phyloP scores from a whole-genome alignment of 352 stramenopile genomes.

The Phytopythium chamaehyphon region DNA sequence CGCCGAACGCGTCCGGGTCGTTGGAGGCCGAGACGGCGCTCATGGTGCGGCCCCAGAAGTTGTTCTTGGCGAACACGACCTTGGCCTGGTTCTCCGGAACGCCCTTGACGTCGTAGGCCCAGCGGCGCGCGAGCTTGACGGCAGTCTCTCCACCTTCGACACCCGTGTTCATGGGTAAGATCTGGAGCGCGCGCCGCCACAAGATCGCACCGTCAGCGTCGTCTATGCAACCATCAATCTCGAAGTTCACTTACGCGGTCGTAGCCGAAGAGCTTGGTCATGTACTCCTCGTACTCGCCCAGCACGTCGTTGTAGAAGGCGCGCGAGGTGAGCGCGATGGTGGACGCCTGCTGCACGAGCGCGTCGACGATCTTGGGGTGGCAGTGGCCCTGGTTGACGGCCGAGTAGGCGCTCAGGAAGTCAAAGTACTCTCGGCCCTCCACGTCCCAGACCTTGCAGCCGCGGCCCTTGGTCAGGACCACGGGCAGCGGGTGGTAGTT shows the following conservation, averaged over 20 bases:
- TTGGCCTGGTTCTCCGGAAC: conserved; percentile 89
- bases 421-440: conserved; percentile 98
- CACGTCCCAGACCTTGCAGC: conserved; percentile 96
- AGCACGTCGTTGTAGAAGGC: conserved; percentile 99
- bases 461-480: conserved; percentile 89
- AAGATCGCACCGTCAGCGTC: background rate
- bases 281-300: conserved; percentile 96
- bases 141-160: conserved; percentile 99
- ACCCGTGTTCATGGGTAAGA: conserved; percentile 99
- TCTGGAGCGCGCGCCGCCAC: conserved; percentile 21
- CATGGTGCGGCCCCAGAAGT: conserved; percentile 99
- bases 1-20: conserved; percentile 81
- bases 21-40: conserved; percentile 95
- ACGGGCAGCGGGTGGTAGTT: conserved; percentile 99
- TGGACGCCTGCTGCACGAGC: conserved; percentile 92
- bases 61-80: conserved; percentile 97
- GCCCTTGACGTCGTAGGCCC: conserved; percentile 98
- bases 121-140: conserved; percentile 95
- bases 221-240: conserved; percentile 1
- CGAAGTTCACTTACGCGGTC: conserved; percentile 73
- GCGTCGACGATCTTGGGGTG: conserved; percentile 97
- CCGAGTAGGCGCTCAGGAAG: conserved; percentile 94
- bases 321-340: conserved; percentile 95
- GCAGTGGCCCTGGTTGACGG: conserved; percentile 95
- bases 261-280: conserved; percentile 96